These are phyloP conservation scores for Calonectria pteridis DNA, from an alignment of 2,329 filamentous ascomycete genomes.

Conservation along the genomic window DNA sequence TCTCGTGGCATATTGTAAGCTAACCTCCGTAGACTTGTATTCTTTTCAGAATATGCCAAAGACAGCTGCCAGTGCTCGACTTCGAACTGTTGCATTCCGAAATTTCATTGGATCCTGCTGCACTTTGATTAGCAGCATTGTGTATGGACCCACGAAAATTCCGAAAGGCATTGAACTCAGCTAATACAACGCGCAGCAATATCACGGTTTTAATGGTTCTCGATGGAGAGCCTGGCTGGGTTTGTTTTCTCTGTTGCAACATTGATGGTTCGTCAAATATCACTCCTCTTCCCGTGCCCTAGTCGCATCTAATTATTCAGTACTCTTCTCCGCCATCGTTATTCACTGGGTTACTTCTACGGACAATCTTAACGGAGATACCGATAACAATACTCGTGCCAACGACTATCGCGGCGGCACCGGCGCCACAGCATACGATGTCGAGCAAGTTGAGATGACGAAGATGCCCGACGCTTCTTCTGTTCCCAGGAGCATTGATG, in stretches of 20 bases:
- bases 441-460: not conserved
- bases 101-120: conserved; percentile 71
- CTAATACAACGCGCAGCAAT: conserved; percentile 57
- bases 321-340: not conserved
- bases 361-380: not conserved
- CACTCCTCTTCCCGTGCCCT: too few species aligned
- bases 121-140: conserved; percentile 69
- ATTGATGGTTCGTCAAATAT: conserved; percentile 64
- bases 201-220: conserved; percentile 69
- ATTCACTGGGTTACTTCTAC: not conserved
- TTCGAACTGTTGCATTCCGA: conserved; percentile 67
- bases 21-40: conserved; percentile 60
- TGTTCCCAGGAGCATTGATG: not conserved
- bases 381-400: not conserved
- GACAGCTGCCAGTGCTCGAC: conserved; percentile 54
- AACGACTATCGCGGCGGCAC: not conserved
- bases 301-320: not conserved
- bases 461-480: not conserved
- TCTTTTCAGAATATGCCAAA: conserved; percentile 62
- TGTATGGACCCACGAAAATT: conserved; percentile 52
- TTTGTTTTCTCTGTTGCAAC: conserved; percentile 75
- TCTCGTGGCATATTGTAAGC: not conserved
- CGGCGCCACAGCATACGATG: not conserved
- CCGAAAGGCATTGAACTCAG: too few species aligned
- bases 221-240: conserved; percentile 72